Evolutionary conservation across 805 yeast species (phyloP).

Genomic region (Ogataea naganishii): DNA sequence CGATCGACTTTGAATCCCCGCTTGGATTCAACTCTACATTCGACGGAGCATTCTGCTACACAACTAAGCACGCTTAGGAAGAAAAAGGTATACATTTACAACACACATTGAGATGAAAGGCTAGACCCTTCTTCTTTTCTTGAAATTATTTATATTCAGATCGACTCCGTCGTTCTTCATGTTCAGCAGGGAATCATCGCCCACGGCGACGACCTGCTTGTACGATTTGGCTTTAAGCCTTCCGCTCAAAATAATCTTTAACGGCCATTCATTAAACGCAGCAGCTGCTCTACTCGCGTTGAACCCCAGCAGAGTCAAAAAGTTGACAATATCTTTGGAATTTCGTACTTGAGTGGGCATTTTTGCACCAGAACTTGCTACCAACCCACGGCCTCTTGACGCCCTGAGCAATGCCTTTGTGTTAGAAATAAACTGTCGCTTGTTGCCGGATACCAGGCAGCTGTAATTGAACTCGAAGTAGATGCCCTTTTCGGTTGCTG

Average conservation of each 20-base stretch:
- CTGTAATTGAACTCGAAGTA: conserved; percentile 72
- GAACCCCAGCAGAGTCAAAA: conserved; percentile 64
- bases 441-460: conserved; percentile 35
- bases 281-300: conserved; percentile 51
- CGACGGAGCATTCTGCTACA: too few species aligned
- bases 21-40: too few species aligned
- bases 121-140: too few species aligned
- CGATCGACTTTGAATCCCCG: too few species aligned
- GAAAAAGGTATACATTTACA: too few species aligned
- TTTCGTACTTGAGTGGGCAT: conserved; percentile 52
- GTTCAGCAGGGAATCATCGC: conserved; percentile 21
- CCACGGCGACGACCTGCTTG: conserved; percentile 64
- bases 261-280: conserved; percentile 52
- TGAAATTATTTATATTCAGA: background rate
- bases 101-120: too few species aligned
- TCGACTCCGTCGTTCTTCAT: background rate
- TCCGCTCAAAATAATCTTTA: conserved; percentile 62
- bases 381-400: conserved; percentile 69
- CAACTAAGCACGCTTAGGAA: too few species aligned
- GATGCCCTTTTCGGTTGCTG: conserved; percentile 77
- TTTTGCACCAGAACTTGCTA: conserved; percentile 70
- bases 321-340: conserved; percentile 56
- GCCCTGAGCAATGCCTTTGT: conserved; percentile 71
- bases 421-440: conserved; percentile 49
- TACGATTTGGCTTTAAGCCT: conserved; percentile 63